A percentile compares a stretch with the other conserved stretches of the same genome.
These are phyloP conservation scores for Malania oleifera DNA, from an alignment of 164 flowering plant species.

Conservation along the genomic window DNA sequence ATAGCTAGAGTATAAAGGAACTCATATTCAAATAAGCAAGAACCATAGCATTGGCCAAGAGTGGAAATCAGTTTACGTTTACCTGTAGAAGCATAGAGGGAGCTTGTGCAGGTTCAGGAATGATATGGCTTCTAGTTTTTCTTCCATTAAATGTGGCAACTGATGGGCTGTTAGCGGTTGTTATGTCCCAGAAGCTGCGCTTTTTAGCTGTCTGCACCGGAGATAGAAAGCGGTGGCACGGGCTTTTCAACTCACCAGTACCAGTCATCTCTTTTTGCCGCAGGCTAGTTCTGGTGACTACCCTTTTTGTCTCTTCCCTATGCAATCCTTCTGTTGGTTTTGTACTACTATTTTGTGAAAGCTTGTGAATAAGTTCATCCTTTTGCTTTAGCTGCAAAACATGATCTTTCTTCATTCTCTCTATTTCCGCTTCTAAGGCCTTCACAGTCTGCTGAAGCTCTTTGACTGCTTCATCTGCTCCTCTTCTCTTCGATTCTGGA, in stretches of 20 bases:
- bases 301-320: slow-evolving; percentile 28
- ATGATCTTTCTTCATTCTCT: slow-evolving; percentile 67
- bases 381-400: slow-evolving; percentile 59
- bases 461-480: slow-evolving; percentile 38
- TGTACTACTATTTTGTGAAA: slow-evolving; percentile 35
- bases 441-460: slow-evolving; percentile 47
- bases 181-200: slow-evolving; percentile 88
- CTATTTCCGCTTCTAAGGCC: slow-evolving; percentile 59
- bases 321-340: slow-evolving; percentile 22
- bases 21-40: slow-evolving; percentile 8
- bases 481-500: slow-evolving; percentile 55
- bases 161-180: slow-evolving; percentile 79
- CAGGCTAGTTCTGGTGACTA: slow-evolving; percentile 55
- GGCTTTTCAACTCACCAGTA: slow-evolving; percentile 68
- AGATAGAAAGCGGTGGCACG: slow-evolving; percentile 58
- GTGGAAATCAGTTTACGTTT: slow-evolving; percentile 5
- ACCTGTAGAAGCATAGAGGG: slow-evolving; percentile 97
- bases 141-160: slow-evolving; percentile 49
- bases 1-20: slow-evolving; percentile 16
- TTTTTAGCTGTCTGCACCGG: slow-evolving; percentile 80
- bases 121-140: slow-evolving; percentile 73
- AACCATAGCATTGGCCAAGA: background rate
- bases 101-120: slow-evolving; percentile 41
- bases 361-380: slow-evolving; percentile 59
- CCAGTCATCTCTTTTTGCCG: slow-evolving; percentile 35